phyloP scores from a whole-genome alignment of 139 green algal species.

The Zygnema circumcarinatum region DNA sequence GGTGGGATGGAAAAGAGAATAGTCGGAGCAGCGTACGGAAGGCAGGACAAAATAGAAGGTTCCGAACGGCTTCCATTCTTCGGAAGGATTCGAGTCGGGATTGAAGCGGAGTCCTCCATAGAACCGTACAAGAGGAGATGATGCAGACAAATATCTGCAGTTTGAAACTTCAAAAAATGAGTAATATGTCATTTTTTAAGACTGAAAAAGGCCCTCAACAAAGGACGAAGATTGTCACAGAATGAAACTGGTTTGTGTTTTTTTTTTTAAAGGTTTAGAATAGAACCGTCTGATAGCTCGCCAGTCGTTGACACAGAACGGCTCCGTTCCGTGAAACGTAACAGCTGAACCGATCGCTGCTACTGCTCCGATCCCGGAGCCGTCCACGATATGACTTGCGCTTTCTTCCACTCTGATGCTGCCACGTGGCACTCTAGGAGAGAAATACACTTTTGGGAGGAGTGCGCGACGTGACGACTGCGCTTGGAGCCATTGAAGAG shows the following conservation, averaged over 20 bases:
- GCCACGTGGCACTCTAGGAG: slow-evolving; percentile 14
- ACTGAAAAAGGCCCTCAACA: not conserved
- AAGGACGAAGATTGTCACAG: not conserved
- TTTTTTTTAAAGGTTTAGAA: not conserved
- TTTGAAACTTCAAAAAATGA: not conserved
- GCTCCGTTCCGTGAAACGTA: not conserved
- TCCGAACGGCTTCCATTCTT: slow-evolving; percentile 44
- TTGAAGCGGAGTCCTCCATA: slow-evolving; percentile 46
- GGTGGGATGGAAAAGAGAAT: not conserved
- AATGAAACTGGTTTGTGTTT: slow-evolving; percentile 7
- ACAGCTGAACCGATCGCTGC: slow-evolving; percentile 9
- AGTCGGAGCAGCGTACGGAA: too few species aligned
- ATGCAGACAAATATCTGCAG: slow-evolving; percentile 37
- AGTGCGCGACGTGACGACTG: slow-evolving; percentile 4
- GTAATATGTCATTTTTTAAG: not conserved
- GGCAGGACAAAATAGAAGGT: slow-evolving; percentile 42
- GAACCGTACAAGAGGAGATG: slow-evolving; percentile 27
- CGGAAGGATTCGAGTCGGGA: not conserved
- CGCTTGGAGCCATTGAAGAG: slow-evolving; percentile 12
- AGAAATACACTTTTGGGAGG: slow-evolving; percentile 40
- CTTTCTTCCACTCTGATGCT: not conserved
- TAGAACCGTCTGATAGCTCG: not conserved
- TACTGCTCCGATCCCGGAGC: not conserved
- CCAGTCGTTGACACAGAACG: not conserved
- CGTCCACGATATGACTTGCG: not conserved